Percentiles rank a stretch among this genome's conserved stretches.
Evolutionary conservation across 768 basidiomycete genomes (phyloP).

Genomic region (Phlegmacium glaucopus): DNA sequence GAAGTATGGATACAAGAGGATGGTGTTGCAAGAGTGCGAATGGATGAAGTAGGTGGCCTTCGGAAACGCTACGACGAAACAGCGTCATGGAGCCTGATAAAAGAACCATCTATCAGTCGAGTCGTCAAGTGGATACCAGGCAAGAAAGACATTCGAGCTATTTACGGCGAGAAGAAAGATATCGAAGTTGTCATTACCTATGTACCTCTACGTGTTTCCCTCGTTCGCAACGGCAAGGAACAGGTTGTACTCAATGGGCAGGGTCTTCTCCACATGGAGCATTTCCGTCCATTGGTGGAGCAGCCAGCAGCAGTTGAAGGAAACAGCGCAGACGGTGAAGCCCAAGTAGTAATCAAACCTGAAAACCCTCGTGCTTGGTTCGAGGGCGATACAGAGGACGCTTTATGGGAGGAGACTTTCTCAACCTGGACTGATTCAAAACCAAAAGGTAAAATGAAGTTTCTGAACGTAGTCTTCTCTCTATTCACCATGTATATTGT

Average conservation of each 20-base stretch:
- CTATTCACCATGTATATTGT: conserved; percentile 5
- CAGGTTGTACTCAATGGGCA: conserved; percentile 88
- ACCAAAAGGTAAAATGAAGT: conserved; percentile 72
- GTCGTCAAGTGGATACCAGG: conserved; percentile 62
- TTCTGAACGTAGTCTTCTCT: background rate
- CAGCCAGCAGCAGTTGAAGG: conserved; percentile 43
- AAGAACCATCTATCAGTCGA: conserved; percentile 63
- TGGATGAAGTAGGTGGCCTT: conserved; percentile 83
- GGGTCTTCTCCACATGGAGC: conserved; percentile 96
- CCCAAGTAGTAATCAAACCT: conserved; percentile 51
- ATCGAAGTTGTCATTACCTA: conserved; percentile 69
- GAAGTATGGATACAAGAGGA: conserved; percentile 83
- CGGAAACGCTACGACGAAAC: conserved; percentile 90
- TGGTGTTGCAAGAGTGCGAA: conserved; percentile 86
- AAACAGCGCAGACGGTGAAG: conserved; percentile 35
- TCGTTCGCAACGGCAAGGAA: conserved; percentile 71
- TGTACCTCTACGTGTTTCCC: conserved; percentile 70
- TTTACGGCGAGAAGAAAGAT: conserved; percentile 62
- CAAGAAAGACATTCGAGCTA: conserved; percentile 59
- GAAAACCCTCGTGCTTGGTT: conserved; percentile 72
- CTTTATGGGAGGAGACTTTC: conserved; percentile 88
- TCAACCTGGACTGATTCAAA: conserved; percentile 88
- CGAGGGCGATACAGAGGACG: conserved; percentile 82
- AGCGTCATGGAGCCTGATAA: conserved; percentile 80
- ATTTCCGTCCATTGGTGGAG: conserved; percentile 73